These are phyloP conservation scores for Rhizomucor pusillus DNA, from an alignment of 371 early-diverging fungal species.

Conservation along the genomic window DNA sequence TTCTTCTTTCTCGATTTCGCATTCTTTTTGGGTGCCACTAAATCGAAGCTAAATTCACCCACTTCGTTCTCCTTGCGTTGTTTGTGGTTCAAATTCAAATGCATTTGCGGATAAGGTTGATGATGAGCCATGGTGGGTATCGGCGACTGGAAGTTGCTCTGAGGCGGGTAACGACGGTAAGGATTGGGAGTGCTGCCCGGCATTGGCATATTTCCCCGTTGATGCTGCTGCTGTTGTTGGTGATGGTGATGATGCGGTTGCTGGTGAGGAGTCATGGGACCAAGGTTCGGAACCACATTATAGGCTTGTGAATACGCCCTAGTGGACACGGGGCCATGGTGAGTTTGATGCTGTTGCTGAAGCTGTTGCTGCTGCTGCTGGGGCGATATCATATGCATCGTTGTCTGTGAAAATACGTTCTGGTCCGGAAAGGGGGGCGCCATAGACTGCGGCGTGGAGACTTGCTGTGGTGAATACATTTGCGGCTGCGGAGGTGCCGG, in stretches of 20 bases:
- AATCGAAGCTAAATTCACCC: background rate
- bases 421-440: background rate
- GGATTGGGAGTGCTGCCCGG: background rate
- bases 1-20: slow-evolving; percentile 19
- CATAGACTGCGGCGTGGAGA: background rate
- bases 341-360: background rate
- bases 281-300: slow-evolving; percentile 1
- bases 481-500: background rate
- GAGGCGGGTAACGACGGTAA: too few relatives aligned
- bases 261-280: slow-evolving; percentile 3
- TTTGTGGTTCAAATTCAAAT: slow-evolving; percentile 3
- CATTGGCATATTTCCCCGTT: slow-evolving; percentile 7
- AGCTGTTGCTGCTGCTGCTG: slow-evolving; percentile 1
- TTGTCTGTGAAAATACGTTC: too few relatives aligned
- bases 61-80: slow-evolving; percentile 2
- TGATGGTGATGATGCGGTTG: slow-evolving; percentile 1
- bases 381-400: too few relatives aligned
- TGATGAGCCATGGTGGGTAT: slow-evolving; percentile 13
- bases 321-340: background rate
- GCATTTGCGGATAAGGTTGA: slow-evolving; percentile 5
- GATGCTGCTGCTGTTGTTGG: slow-evolving; percentile 12
- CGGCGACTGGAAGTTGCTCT: background rate
- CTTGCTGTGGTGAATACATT: background rate
- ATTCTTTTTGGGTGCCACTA: slow-evolving; percentile 13
- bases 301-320: background rate